Conservation (phyloP, 495 filamentous ascomycete species). For the Hypoxylon cercidicola region DNA sequence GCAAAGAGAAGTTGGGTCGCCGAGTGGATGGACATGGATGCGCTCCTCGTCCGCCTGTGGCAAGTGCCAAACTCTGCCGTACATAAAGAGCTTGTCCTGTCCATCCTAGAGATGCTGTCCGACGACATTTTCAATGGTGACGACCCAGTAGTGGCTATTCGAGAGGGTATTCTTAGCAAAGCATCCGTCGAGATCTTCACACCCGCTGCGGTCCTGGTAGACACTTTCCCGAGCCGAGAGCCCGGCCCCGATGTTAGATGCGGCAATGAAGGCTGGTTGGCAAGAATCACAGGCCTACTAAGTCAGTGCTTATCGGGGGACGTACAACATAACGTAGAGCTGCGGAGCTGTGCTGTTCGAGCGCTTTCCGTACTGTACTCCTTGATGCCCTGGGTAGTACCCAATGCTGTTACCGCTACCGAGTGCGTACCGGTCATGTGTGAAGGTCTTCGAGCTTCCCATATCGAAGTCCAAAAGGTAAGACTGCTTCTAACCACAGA, state of each 20-base stretch:
- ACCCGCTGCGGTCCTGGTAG: constrained; percentile 75
- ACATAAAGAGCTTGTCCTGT: constrained; percentile 83
- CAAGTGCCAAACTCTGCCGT: constrained; percentile 66
- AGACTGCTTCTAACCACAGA: constrained; percentile 31
- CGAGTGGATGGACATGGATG: constrained; percentile 96
- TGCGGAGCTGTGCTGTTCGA: constrained; percentile 75
- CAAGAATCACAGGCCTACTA: constrained; percentile 78
- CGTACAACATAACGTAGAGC: constrained; percentile 68
- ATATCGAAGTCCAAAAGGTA: constrained; percentile 80
- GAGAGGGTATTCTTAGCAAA: constrained; percentile 84
- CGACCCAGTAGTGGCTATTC: constrained; percentile 82
- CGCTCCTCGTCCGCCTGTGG: constrained; percentile 84
- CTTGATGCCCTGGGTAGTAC: constrained; percentile 83
- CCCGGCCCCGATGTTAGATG: constrained; percentile 69
- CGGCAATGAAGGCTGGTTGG: constrained; percentile 87
- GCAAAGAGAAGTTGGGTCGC: constrained; percentile 91
- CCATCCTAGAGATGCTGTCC: constrained; percentile 89
- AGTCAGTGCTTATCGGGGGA: constrained; percentile 75
- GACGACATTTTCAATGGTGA: constrained; percentile 94
- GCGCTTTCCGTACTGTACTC: constrained; percentile 79
- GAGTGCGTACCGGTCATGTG: constrained; percentile 77
- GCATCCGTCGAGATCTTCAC: constrained; percentile 94
- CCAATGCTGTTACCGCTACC: constrained; percentile 77
- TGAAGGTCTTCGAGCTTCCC: constrained; percentile 75
- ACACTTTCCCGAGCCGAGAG: constrained; percentile 75